Conservation (phyloP, 257 asterid species). For the Nicotiana paniculata region DNA sequence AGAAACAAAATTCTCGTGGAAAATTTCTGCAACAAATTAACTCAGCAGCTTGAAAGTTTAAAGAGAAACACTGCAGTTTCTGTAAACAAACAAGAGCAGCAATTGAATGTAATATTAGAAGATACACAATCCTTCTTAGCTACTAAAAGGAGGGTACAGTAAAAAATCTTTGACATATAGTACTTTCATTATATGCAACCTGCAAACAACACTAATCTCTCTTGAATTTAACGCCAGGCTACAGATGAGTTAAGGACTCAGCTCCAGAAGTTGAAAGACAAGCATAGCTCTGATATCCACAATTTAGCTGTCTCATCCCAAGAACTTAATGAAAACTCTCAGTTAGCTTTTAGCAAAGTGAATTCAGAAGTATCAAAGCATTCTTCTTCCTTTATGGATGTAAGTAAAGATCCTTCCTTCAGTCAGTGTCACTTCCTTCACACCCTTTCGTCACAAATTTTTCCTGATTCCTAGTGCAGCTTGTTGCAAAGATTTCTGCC, state of each 20-base stretch:
- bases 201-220: background rate
- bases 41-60: slow-evolving; percentile 42
- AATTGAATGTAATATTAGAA: slow-evolving; percentile 37
- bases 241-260: slow-evolving; percentile 31
- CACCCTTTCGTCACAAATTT: background rate
- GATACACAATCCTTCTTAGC: slow-evolving; percentile 26
- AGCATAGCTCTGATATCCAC: slow-evolving; percentile 22
- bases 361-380: slow-evolving; percentile 35
- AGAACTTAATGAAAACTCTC: slow-evolving; percentile 36
- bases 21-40: slow-evolving; percentile 28
- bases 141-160: slow-evolving; percentile 36
- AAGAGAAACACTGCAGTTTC: slow-evolving; percentile 30
- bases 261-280: slow-evolving; percentile 27
- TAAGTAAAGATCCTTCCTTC: slow-evolving; percentile 13
- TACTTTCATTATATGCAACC: background rate
- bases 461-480: slow-evolving; percentile 17
- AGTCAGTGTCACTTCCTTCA: background rate
- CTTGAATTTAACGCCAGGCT: slow-evolving; percentile 21
- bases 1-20: slow-evolving; percentile 28
- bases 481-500: slow-evolving; percentile 27
- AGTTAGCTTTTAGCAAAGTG: slow-evolving; percentile 27
- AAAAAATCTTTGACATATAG: background rate
- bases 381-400: slow-evolving; percentile 34
- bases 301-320: slow-evolving; percentile 30
- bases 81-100: slow-evolving; percentile 31